Base-by-base conservation (phyloP, 768 basidiomycete species). In the Sarcomyxa edulis region DNA sequence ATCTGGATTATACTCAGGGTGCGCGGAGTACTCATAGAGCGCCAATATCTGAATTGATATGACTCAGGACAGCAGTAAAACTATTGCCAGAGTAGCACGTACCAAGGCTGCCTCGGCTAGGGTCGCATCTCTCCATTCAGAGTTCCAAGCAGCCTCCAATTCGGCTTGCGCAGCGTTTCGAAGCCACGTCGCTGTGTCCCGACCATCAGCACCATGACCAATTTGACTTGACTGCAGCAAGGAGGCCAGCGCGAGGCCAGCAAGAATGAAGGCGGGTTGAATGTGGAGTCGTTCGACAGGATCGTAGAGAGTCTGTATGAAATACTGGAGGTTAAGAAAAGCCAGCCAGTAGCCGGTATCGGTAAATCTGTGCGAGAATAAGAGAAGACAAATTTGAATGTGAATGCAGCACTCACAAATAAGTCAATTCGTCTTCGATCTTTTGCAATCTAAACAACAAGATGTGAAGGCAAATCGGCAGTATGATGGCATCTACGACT, bases 71-170 rank as follows among this genome's bases (percentile, higher is more conserved):
- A n/a, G 10, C 23, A 28, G 31, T 29, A 21, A 29, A 30, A 35
- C 24, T 19, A 19, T n/a, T n/a, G 18, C 20, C 45, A 19, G 18
- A 29, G 27, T 27, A 29, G 22, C 5, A 59, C 72, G 45, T 35
- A 84, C 84, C 45, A 83, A 59, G 5, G 84, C 85, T 7, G 85
- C 84, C 50, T 86, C 81, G 1, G 82, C 87, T 6, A 87, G 66
- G 11, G 70, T 70, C 15, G 74, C 62, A 46, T 87, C 83, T 23
- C 82, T 57, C 69, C 72, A 72, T 11, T 68, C 66, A 2, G 64
- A 52, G 23, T 56, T 62, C 55, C 72, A 69, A 1, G 82, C 74
- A 1, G 60, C 58, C 28, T 78, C 68, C 21, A 84, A 61, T 16
- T 71, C 69, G 1, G 52, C 49, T 45, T 78, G 75, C 0, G 86